Conservation (phyloP, 2,329 filamentous ascomycete species). For the Sclerotinia subarctica region DNA sequence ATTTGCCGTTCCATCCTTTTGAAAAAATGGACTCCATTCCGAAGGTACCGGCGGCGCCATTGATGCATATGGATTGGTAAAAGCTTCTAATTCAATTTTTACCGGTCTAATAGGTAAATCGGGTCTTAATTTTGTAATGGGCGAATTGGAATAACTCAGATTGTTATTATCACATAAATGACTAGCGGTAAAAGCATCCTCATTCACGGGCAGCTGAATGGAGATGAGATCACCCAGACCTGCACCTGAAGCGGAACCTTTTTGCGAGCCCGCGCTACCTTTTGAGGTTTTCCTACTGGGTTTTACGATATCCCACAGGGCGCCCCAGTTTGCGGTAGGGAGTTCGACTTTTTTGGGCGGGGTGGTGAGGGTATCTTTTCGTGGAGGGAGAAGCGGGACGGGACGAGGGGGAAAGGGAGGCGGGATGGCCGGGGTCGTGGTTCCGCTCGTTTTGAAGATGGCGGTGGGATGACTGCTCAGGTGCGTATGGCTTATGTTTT, state of each 20-base stretch:
- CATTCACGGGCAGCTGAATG: not conserved
- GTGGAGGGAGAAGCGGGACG: conserved; percentile 24
- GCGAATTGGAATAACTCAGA: not conserved
- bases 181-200: not conserved
- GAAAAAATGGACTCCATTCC: conserved; percentile 31
- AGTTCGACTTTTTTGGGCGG: conserved; percentile 21
- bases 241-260: not conserved
- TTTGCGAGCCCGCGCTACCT: not conserved
- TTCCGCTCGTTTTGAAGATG: conserved; percentile 25
- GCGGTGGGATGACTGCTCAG: conserved; percentile 20
- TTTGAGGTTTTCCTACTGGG: conserved; percentile 26
- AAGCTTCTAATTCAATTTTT: conserved; percentile 7
- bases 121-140: not conserved
- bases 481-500: conserved; percentile 26
- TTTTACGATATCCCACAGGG: conserved; percentile 33
- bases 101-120: not conserved
- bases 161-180: not conserved
- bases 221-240: not conserved
- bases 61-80: conserved; percentile 6
- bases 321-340: conserved; percentile 32
- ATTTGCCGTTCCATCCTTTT: conserved; percentile 24
- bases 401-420: conserved; percentile 22
- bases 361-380: conserved; percentile 16
- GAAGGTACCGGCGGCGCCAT: conserved; percentile 19
- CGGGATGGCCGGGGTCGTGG: conserved; percentile 24